These are phyloP conservation scores for Gentiana straminea DNA, from an alignment of 257 asterid genomes.

Conservation along the genomic window DNA sequence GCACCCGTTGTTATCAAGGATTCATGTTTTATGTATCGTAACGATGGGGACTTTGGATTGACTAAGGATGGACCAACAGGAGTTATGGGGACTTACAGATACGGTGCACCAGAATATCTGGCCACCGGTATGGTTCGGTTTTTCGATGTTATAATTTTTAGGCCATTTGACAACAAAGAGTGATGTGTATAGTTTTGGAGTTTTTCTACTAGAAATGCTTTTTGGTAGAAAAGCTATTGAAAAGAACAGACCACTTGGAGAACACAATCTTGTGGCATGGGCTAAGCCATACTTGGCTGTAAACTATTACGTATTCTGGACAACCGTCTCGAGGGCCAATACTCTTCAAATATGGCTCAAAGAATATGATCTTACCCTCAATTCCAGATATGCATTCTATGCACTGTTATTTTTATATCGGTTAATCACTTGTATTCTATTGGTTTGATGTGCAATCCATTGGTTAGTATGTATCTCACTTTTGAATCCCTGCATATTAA, in stretches of 20 bases:
- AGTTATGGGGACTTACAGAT: slow-evolving; percentile 80
- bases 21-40: slow-evolving; percentile 19
- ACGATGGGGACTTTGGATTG: slow-evolving; percentile 84
- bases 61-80: slow-evolving; percentile 85
- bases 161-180: slow-evolving; percentile 36
- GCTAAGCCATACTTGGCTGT: slow-evolving; percentile 31
- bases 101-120: slow-evolving; percentile 88
- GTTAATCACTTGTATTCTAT: too few relatives aligned
- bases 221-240: slow-evolving; percentile 34
- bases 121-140: slow-evolving; percentile 50
- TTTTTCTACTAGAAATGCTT: slow-evolving; percentile 35
- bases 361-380: too few relatives aligned
- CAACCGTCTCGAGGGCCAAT: slow-evolving; percentile 39
- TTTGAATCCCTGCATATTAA: too few relatives aligned
- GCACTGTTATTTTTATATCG: too few relatives aligned
- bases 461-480: too few relatives aligned
- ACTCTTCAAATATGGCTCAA: slow-evolving; percentile 23
- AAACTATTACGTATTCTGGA: slow-evolving; percentile 29
- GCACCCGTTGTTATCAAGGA: slow-evolving; percentile 27
- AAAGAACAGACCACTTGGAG: slow-evolving; percentile 40
- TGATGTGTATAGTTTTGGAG: slow-evolving; percentile 41
- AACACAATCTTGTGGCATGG: slow-evolving; percentile 38
- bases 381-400: too few relatives aligned
- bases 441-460: too few relatives aligned
- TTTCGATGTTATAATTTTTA: background rate